Evolutionary conservation across 2,329 filamentous ascomycete genomes (phyloP).

Genomic region (Fusarium abutilonis): DNA sequence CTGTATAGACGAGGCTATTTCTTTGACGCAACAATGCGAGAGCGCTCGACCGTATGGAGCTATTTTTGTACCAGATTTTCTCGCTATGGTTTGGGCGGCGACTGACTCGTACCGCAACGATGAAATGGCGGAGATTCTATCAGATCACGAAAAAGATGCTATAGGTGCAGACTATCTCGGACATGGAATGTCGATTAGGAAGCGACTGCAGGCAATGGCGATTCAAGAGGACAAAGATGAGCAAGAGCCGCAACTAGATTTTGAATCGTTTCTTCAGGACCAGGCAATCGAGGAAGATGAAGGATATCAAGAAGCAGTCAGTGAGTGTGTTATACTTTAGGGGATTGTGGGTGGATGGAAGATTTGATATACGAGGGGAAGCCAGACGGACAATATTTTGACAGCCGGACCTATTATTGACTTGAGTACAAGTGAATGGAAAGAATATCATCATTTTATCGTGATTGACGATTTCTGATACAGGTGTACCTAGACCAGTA

Average conservation of each 20-base stretch:
- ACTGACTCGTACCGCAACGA: conserved; percentile 13
- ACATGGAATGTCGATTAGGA: conserved; percentile 22
- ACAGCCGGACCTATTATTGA: too few species aligned
- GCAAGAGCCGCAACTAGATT: neutral
- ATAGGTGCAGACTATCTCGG: conserved; percentile 28
- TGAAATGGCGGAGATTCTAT: conserved; percentile 21
- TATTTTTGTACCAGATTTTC: conserved; percentile 24
- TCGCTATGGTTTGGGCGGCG: conserved; percentile 32
- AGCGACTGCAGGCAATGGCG: conserved; percentile 22
- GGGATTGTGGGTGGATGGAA: neutral
- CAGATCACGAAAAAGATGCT: conserved; percentile 34
- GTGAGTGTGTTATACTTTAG: conserved; percentile 10
- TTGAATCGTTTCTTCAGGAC: neutral
- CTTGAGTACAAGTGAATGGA: too few species aligned
- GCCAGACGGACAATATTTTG: neutral
- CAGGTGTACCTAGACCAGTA: too few species aligned
- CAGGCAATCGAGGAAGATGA: neutral
- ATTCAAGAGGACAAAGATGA: conserved; percentile 1
- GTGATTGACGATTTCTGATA: too few species aligned
- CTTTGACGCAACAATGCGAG: conserved; percentile 23
- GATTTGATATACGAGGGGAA: too few species aligned
- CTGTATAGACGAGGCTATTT: conserved; percentile 26
- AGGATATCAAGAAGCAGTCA: neutral
- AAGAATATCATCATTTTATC: too few species aligned
- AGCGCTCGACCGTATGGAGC: conserved; percentile 31